phyloP scores from a whole-genome alignment of 352 stramenopile species.

The Phytophthora megakarya region DNA sequence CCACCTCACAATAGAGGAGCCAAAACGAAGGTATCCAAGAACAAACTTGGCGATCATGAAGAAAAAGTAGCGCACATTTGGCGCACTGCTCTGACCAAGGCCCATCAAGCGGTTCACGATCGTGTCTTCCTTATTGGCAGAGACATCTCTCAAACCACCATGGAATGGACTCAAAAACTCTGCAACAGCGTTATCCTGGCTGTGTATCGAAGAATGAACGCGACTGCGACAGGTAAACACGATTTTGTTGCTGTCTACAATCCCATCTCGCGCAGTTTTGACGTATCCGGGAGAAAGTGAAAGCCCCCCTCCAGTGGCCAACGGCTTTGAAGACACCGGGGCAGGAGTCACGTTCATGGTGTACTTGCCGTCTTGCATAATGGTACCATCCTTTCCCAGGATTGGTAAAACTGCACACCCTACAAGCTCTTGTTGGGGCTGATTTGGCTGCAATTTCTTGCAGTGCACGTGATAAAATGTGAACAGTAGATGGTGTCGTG shows the following conservation, averaged over 20 bases:
- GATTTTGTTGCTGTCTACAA: conserved; percentile 43
- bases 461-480: conserved; percentile 86
- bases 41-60: conserved; percentile 53
- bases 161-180: conserved; percentile 61
- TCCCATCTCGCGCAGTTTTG: conserved; percentile 27
- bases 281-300: conserved; percentile 52
- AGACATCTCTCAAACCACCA: conserved; percentile 1
- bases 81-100: conserved; percentile 37
- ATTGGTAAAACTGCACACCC: conserved; percentile 60
- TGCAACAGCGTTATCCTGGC: conserved; percentile 53
- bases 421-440: conserved; percentile 71
- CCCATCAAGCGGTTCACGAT: conserved; percentile 38
- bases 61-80: conserved; percentile 61
- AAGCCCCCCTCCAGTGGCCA: conserved; percentile 27
- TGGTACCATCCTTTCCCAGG: conserved; percentile 48
- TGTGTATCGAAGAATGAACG: conserved; percentile 61
- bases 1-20: conserved; percentile 43
- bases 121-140: conserved; percentile 31
- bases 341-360: conserved; percentile 43
- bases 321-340: conserved; percentile 23
- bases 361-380: conserved; percentile 57
- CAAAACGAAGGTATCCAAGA: conserved; percentile 57
- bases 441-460: conserved; percentile 67
- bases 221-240: conserved; percentile 51
- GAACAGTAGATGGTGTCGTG: conserved; percentile 62